A percentile compares a stretch with the other conserved stretches of the same genome.
These are phyloP conservation scores for Trichoderma citrinoviride DNA, from an alignment of 2,329 filamentous ascomycete species.

Conservation along the genomic window DNA sequence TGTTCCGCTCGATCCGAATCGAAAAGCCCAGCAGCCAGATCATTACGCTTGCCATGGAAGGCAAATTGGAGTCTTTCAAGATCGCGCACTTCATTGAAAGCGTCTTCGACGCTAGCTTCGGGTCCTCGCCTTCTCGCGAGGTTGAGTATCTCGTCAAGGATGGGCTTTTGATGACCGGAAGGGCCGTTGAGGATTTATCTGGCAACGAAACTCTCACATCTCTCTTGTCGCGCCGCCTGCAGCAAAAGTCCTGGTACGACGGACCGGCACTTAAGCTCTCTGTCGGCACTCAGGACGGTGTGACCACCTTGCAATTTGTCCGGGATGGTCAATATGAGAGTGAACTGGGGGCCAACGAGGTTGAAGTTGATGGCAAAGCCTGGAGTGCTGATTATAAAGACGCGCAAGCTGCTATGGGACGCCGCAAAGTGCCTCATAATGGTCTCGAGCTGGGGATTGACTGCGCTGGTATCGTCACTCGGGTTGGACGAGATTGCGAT, in stretches of 20 bases:
- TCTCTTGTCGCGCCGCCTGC: not conserved
- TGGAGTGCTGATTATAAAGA: not conserved
- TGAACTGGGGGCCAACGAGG: not conserved
- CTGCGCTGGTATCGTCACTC: conserved; percentile 29
- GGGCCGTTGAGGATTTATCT: not conserved
- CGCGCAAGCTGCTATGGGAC: not conserved
- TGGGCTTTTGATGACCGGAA: not conserved
- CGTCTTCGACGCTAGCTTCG: not conserved
- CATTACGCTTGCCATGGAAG: not conserved
- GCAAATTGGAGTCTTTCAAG: not conserved
- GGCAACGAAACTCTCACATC: not conserved
- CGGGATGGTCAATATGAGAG: not conserved
- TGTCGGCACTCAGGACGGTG: not conserved
- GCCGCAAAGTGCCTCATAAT: not conserved
- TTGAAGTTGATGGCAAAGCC: conserved; percentile 9
- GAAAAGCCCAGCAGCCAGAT: not conserved
- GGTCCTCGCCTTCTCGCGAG: not conserved
- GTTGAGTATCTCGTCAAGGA: not conserved
- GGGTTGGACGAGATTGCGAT: conserved; percentile 21
- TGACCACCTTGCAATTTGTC: not conserved
- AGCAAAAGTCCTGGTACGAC: not conserved
- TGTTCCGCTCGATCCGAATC: not conserved
- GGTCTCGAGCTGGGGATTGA: conserved; percentile 23
- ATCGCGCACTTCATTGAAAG: not conserved
- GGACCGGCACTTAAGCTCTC: conserved; percentile 1